These are phyloP conservation scores for Mucor velutinosus DNA, from an alignment of 371 early-diverging fungal genomes.

Conservation along the genomic window DNA sequence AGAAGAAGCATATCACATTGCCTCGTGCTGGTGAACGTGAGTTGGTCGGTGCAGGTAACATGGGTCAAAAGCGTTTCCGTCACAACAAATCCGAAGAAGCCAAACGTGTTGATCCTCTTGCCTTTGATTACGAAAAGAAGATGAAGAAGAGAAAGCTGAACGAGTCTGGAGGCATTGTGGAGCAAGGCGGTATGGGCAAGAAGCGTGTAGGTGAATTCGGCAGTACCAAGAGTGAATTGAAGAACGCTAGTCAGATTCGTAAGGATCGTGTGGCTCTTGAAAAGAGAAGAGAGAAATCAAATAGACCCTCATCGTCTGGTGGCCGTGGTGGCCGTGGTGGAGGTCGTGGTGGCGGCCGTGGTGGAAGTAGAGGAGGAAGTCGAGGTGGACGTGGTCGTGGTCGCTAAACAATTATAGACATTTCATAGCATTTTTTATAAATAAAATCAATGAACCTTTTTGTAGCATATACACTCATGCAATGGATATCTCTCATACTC, in stretches of 20 bases:
- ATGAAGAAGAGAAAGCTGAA: constrained; percentile 60
- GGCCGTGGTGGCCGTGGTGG: constrained; percentile 8
- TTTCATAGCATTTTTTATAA: background rate
- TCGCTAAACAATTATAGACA: background rate
- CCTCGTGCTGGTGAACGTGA: constrained; percentile 91
- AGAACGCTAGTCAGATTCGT: constrained; percentile 79
- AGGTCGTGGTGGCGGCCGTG: background rate
- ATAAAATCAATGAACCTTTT: background rate
- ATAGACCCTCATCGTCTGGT: constrained; percentile 32
- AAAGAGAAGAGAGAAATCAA: constrained; percentile 73
- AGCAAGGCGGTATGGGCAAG: constrained; percentile 53
- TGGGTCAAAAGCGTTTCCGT: constrained; percentile 58
- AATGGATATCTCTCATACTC: too few relatives aligned
- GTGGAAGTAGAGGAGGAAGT: constrained; percentile 8
- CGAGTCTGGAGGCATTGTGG: constrained; percentile 15
- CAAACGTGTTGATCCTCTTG: constrained; percentile 65
- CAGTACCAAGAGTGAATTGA: constrained; percentile 77
- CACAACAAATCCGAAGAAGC: constrained; percentile 65
- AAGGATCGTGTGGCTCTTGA: constrained; percentile 83
- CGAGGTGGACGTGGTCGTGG: background rate
- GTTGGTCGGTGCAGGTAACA: constrained; percentile 47
- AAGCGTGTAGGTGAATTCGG: constrained; percentile 50
- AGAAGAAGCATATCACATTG: constrained; percentile 76
- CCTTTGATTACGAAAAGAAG: constrained; percentile 69
- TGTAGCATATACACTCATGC: background rate